Base-by-base conservation (phyloP, 1,284 basidiomycete species). In the Mycena sp. region DNA sequence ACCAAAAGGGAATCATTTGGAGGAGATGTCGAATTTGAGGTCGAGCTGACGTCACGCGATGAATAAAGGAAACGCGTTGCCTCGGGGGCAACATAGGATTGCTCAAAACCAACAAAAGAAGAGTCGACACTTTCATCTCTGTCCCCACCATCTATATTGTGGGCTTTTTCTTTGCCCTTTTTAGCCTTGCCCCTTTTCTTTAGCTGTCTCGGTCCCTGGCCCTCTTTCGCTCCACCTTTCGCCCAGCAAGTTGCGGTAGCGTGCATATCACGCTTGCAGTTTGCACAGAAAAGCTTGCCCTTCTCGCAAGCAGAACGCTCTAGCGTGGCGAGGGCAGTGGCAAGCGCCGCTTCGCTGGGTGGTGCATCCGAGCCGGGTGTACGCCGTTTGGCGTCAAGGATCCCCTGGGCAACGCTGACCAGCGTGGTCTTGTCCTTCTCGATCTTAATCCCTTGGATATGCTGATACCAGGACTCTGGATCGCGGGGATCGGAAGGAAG, bases 51-150 rank as follows among this genome's bases (percentile, higher is more conserved):
- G 25, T 40, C 51, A 53, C 25, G 37, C 51, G 37, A 9, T 9
- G 51, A 53, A 53, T 53, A 53, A n/a, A 41, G 37, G 17, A 41
- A 19, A 41, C 11, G 23, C 25, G 35, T 41, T 25, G 25, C 51
- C 51, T 10, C 37, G 37, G 51, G 35, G 37, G 51, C 51, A 10
- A 26, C 38, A 21, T 40, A 53, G 25, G 25, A 53, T 53, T 53
- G 35, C 51, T 53, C 51, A 29, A 53, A 53, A 53, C 51, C 37
- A 10, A 53, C 37, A 41, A 40, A 40, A 28, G 35, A 40, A 25
- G 37, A 53, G 14, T 51, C 49, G 32, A 51, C 49, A 53, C 25
- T 41, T 53, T 53, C 51, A n/a, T 53, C 52, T 30, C 52, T 40
- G 17, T 44, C 52, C 41, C 41, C 52, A 44, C 41, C n/a, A n/a